These are phyloP conservation scores for Leishmania martiniquensis DNA, from an alignment of 208 protist species.

Conservation along the genomic window DNA sequence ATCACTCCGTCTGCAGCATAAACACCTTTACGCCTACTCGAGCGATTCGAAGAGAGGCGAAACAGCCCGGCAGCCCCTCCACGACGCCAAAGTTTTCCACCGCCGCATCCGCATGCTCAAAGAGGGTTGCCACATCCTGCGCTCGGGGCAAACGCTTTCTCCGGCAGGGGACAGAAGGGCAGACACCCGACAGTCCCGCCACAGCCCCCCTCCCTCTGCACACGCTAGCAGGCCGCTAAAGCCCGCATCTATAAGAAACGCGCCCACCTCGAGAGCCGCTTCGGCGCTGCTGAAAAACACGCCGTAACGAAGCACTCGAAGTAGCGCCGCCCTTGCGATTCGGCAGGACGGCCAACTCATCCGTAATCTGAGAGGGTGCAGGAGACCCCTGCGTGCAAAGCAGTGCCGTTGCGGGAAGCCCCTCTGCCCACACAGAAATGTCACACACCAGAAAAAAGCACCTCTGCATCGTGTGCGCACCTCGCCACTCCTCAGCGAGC, in stretches of 20 bases:
- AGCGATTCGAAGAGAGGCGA: neutral
- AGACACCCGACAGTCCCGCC: no score
- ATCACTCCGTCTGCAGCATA: neutral
- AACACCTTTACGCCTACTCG: neutral
- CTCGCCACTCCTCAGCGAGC: neutral
- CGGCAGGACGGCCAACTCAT: neutral
- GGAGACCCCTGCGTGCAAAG: neutral
- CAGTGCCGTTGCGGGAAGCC: neutral
- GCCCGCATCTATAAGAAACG: neutral
- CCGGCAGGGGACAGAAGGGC: no score
- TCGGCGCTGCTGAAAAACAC: neutral
- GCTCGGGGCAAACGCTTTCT: no score
- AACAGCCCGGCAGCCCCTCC: neutral
- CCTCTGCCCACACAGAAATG: neutral
- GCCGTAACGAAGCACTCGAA: neutral
- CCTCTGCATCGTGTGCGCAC: neutral
- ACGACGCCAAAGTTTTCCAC: neutral
- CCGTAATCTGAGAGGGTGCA: neutral
- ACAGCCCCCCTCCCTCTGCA: neutral
- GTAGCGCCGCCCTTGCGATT: neutral
- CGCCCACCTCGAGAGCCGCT: neutral
- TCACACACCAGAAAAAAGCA: neutral
- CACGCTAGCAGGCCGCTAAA: neutral
- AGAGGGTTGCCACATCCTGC: neutral
- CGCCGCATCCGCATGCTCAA: neutral